Conservation (phyloP, 1,284 basidiomycete species). For the Phenoliferia sp. region DNA sequence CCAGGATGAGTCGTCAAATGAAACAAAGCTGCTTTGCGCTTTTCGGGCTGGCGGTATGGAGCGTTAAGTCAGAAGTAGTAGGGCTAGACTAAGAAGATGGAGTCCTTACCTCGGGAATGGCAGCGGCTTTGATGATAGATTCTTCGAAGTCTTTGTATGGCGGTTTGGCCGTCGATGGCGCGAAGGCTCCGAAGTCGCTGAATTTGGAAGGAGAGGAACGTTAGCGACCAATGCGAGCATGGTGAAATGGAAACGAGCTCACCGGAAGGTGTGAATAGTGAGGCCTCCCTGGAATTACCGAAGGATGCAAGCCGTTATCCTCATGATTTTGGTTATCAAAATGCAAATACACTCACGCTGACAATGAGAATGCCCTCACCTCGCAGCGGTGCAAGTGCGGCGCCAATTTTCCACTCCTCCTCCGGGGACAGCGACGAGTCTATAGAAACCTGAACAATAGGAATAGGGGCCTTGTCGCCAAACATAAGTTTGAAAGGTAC, state of each 20-base stretch:
- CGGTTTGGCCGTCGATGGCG: slow-evolving; percentile 46
- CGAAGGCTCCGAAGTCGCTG: slow-evolving; percentile 54
- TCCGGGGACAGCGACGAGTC: slow-evolving; percentile 57
- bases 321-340: background rate
- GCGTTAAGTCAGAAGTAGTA: too few species aligned
- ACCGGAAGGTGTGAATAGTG: slow-evolving; percentile 58
- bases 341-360: slow-evolving; percentile 39
- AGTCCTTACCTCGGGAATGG: slow-evolving; percentile 49
- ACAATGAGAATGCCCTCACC: slow-evolving; percentile 62
- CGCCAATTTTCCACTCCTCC: slow-evolving; percentile 61
- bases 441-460: slow-evolving; percentile 52
- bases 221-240: too few species aligned
- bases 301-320: background rate
- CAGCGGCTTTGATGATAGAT: slow-evolving; percentile 56
- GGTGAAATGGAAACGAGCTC: too few species aligned
- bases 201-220: too few species aligned
- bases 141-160: slow-evolving; percentile 55
- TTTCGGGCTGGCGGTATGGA: too few species aligned
- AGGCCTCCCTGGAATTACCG: slow-evolving; percentile 51
- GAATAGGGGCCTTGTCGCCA: slow-evolving; percentile 48
- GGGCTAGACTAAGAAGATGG: background rate
- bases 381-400: slow-evolving; percentile 58
- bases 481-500: slow-evolving; percentile 73
- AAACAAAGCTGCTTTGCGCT: slow-evolving; percentile 49
- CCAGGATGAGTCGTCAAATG: slow-evolving; percentile 54